Conservation (phyloP, 331 rosid genomes). For the Prunus yedoensis region DNA sequence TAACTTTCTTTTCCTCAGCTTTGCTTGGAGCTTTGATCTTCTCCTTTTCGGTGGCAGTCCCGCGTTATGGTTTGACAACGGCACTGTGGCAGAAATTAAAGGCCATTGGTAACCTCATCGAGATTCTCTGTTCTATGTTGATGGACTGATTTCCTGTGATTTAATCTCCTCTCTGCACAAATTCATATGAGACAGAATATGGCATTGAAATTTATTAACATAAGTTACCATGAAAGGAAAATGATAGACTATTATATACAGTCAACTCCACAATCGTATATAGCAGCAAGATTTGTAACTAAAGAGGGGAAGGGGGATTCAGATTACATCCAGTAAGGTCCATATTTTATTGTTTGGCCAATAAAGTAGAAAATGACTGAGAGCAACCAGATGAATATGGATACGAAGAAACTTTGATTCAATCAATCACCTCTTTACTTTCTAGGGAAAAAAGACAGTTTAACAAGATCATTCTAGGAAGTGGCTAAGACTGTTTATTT, state of each 20-base stretch:
- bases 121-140: conserved; percentile 49
- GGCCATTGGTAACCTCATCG: conserved; percentile 46
- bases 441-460: not conserved
- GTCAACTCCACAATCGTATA: not conserved
- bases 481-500: not conserved
- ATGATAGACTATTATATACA: not conserved
- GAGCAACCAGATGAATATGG: not conserved
- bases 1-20: not conserved
- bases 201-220: not conserved
- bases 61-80: not conserved
- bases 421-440: not conserved
- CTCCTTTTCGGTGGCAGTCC: not conserved
- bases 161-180: conserved; percentile 69
- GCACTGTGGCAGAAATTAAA: conserved; percentile 32
- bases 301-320: not conserved
- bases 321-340: conserved; percentile 2
- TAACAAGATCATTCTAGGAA: not conserved
- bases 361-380: not conserved
- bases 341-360: not conserved
- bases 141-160: conserved; percentile 29
- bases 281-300: not conserved
- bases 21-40: conserved; percentile 7
- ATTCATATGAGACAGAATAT: not conserved
- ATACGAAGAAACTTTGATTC: not conserved
- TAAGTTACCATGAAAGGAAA: not conserved